Base-by-base conservation (phyloP, 2,329 filamentous ascomycete genomes). In the Neophaeococcomyces mojaviensis region DNA sequence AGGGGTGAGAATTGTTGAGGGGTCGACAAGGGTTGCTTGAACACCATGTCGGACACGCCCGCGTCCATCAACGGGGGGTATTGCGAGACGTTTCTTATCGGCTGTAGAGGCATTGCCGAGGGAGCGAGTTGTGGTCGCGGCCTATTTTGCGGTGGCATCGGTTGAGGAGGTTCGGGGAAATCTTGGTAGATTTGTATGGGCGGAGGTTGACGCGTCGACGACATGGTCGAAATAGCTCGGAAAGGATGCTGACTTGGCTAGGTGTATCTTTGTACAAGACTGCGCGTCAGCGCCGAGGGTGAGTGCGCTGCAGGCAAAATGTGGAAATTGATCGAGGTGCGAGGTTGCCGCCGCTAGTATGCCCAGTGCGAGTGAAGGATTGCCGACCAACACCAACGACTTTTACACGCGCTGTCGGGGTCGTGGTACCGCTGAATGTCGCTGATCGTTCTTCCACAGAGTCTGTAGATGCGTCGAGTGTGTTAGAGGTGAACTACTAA, bases 151-250 rank as follows among this genome's bases (percentile, higher is more conserved):
- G 31, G 22, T 24, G 18, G 41, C 54, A 53, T 46, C 46, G 46
- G 40, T 59, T 49, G 71, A 64, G 54, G 64, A 61, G 55, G 67
- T 66, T 56, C 46, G 64, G 63, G 56, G 69, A 71, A 66, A 64
- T 81, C 77, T 61, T 80, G 71, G 61, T 76, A 78, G 61, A 78
- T 76, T 58, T 79, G 72, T 64, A 81, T 64, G 57, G 69, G 65
- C 53, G 66, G 63, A 59, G 71, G 70, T 49, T 51, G 54, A 58
- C 55, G 55, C 54, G 55, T 58, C 55, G 55, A 50, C 32, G 55
- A 46, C 55, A 58, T 58, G 48, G 37, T 48, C 49, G 41, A 44
- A 28, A 42, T 39, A 30, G 43, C 49, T 50, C 42, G 52, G 50
- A 36, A 41, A 45, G 28, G 33, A 26, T 43, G 44, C 26, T 47